Conservation (phyloP, 164 flowering plant genomes). For the Vitis cinerea region DNA sequence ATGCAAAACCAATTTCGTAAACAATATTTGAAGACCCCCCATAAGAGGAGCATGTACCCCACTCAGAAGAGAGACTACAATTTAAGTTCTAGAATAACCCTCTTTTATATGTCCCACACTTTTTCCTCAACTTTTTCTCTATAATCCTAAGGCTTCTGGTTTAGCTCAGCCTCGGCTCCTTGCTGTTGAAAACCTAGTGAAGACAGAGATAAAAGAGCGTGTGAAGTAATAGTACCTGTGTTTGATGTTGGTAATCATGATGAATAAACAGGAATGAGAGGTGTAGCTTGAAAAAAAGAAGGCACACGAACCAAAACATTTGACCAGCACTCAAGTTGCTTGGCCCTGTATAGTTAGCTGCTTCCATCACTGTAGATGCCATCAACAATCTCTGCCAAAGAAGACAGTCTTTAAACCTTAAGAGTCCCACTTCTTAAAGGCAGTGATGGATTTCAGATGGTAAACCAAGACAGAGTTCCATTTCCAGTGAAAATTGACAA, state of each 20-base stretch:
- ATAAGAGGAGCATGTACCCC: not conserved
- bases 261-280: conserved; percentile 6
- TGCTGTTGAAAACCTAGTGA: not conserved
- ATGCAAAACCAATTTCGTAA: not conserved
- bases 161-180: not conserved
- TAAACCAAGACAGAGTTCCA: not conserved
- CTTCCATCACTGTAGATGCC: not conserved
- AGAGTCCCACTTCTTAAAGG: not conserved
- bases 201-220: not conserved
- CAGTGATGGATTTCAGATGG: not conserved
- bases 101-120: too few species aligned
- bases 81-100: not conserved
- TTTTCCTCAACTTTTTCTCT: not conserved
- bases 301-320: conserved; percentile 11
- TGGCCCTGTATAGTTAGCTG: not conserved
- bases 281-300: not conserved
- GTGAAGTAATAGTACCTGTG: conserved; percentile 3
- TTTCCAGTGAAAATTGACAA: not conserved
- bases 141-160: conserved; percentile 1
- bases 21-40: not conserved
- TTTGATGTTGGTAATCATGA: conserved; percentile 6
- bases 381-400: not conserved
- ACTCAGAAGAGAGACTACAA: not conserved
- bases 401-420: too few species aligned
- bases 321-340: conserved; percentile 11